Percentiles rank a stretch among this genome's conserved stretches.
phyloP scores from a whole-genome alignment of 306 rosid species.

The Begonia loranthoides region DNA sequence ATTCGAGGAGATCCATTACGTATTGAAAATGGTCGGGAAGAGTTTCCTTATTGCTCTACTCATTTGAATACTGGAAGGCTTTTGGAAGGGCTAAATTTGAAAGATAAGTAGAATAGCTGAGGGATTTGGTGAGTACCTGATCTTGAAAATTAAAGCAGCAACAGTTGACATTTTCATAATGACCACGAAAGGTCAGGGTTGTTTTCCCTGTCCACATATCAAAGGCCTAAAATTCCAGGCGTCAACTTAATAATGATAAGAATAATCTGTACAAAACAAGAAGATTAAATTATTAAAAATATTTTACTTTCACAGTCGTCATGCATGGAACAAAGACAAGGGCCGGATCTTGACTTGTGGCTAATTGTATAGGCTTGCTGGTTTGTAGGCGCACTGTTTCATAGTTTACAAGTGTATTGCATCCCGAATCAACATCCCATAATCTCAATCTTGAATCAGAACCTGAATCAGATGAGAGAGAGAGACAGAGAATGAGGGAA shows the following conservation, averaged over 20 bases:
- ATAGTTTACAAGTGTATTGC: constrained; percentile 83
- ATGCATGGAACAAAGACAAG: constrained; percentile 91
- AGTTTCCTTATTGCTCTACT: background rate
- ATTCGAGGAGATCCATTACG: background rate
- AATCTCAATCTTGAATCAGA: constrained; percentile 91
- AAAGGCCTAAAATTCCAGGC: constrained; percentile 45
- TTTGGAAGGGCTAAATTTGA: background rate
- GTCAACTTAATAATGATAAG: constrained; percentile 2
- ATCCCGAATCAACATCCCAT: constrained; percentile 89
- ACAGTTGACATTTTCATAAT: constrained; percentile 72
- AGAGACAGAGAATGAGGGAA: background rate
- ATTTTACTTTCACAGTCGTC: constrained; percentile 64
- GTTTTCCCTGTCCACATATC: constrained; percentile 82
- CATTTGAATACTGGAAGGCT: background rate
- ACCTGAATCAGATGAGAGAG: constrained; percentile 30
- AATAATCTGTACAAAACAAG: constrained; percentile 2
- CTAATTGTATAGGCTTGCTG: constrained; percentile 81
- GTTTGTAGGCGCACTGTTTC: constrained; percentile 84
- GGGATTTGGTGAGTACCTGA: constrained; percentile 44
- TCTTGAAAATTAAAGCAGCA: constrained; percentile 72
- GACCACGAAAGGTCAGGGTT: constrained; percentile 50
- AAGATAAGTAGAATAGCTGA: background rate
- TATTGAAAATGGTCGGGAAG: too few species aligned
- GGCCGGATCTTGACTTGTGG: constrained; percentile 56
- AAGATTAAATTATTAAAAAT: constrained; percentile 5